These are phyloP conservation scores for Aspergillus spinulosporus DNA, from an alignment of 2,329 filamentous ascomycete species.

Conservation along the genomic window DNA sequence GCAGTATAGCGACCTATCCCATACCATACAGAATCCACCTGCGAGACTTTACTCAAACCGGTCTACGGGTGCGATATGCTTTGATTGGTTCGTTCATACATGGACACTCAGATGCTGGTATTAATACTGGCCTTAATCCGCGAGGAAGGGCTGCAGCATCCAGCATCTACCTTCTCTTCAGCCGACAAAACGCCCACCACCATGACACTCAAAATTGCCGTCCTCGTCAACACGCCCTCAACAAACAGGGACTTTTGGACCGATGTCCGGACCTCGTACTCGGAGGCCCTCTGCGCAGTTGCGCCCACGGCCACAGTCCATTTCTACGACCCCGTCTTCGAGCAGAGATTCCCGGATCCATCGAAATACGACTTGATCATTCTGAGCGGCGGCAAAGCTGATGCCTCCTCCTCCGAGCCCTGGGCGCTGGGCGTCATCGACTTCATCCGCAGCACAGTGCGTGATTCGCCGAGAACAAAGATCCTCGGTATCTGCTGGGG, in stretches of 20 bases:
- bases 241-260: constrained; percentile 13
- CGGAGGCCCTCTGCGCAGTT: not conserved
- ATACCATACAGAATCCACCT: not conserved
- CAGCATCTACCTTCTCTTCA: too few species aligned
- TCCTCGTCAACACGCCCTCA: not conserved
- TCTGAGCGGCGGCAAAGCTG: constrained; percentile 46
- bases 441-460: constrained; percentile 39
- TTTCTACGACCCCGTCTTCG: constrained; percentile 30
- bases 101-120: too few species aligned
- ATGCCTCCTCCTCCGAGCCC: constrained; percentile 34
- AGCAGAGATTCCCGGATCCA: constrained; percentile 36
- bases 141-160: too few species aligned
- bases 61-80: too few species aligned
- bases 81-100: too few species aligned
- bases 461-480: constrained; percentile 33
- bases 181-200: not conserved
- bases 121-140: too few species aligned
- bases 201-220: not conserved
- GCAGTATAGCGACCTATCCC: too few species aligned
- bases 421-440: constrained; percentile 47
- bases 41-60: not conserved
- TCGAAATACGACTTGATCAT: constrained; percentile 46
- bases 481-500: constrained; percentile 48
- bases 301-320: constrained; percentile 18
- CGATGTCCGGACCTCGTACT: constrained; percentile 9